Percentiles rank a stretch among this genome's conserved stretches.
These are phyloP conservation scores for Balamuthia mandrillaris DNA, from an alignment of 208 protist species.

Conservation along the genomic window DNA sequence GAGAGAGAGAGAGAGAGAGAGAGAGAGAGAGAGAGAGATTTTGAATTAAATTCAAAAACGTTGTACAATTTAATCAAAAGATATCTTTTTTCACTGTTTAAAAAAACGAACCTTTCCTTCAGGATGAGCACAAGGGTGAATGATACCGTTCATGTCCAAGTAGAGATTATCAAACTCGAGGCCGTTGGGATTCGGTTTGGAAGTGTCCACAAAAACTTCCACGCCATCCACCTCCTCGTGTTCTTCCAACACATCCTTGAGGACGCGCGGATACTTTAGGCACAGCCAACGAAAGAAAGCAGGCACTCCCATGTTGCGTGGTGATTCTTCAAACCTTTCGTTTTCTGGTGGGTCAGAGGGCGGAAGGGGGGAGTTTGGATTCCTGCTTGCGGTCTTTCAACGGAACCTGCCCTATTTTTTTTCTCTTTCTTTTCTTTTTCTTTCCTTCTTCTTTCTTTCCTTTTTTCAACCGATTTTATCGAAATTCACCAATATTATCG, in stretches of 20 bases:
- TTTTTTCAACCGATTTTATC: too few species aligned
- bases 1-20: slow-evolving; percentile 8
- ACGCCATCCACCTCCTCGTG: slow-evolving; percentile 40
- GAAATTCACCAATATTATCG: too few species aligned
- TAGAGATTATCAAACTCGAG: slow-evolving; percentile 97
- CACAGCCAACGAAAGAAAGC: slow-evolving; percentile 71
- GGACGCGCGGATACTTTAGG: slow-evolving; percentile 61
- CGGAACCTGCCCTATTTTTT: too few species aligned
- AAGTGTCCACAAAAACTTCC: not conserved
- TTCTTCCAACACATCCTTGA: slow-evolving; percentile 41
- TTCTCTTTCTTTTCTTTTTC: too few species aligned
- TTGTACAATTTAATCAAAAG: not conserved
- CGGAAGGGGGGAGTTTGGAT: too few species aligned
- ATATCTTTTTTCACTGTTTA: not conserved
- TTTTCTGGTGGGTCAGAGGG: too few species aligned
- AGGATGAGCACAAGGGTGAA: slow-evolving; percentile 98
- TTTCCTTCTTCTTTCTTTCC: too few species aligned
- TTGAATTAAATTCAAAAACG: not conserved
- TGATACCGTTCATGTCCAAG: slow-evolving; percentile 99
- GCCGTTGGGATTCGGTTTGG: slow-evolving; percentile 83
- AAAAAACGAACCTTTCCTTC: slow-evolving; percentile 1
- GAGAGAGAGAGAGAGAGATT: too few species aligned
- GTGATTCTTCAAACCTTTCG: too few species aligned
- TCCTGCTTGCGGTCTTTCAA: too few species aligned
- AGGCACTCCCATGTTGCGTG: slow-evolving; percentile 71